phyloP scores from a whole-genome alignment of 1,139 yeast species.

The Ogataea hybrid region DNA sequence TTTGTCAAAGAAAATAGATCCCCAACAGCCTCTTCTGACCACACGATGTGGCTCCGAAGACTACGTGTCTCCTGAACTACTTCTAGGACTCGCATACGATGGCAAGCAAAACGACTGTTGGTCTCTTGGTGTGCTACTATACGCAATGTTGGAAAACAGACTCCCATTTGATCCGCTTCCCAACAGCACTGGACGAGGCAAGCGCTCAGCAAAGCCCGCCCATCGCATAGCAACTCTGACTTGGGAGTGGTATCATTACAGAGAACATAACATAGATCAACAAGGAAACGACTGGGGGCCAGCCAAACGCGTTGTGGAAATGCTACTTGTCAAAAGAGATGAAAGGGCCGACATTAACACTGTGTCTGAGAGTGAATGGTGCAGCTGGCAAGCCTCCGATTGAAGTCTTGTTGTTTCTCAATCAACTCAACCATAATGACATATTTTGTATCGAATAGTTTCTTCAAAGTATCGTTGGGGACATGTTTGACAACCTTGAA shows the following conservation, averaged over 20 bases:
- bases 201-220: conserved; percentile 56
- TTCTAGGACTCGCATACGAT: conserved; percentile 87
- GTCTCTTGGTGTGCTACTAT: conserved; percentile 91
- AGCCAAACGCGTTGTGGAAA: conserved; percentile 53
- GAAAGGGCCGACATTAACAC: conserved; percentile 43
- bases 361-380: conserved; percentile 25
- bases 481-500: neutral
- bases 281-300: conserved; percentile 37
- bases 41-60: conserved; percentile 97
- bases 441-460: conserved; percentile 14
- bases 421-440: conserved; percentile 11
- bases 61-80: conserved; percentile 88
- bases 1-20: conserved; percentile 64
- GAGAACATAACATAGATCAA: conserved; percentile 29
- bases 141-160: conserved; percentile 77
- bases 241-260: conserved; percentile 75
- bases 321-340: conserved; percentile 53
- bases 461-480: conserved; percentile 1
- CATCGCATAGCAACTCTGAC: conserved; percentile 91
- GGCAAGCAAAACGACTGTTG: conserved; percentile 90
- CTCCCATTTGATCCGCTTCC: conserved; percentile 86
- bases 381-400: conserved; percentile 9
- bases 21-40: conserved; percentile 58
- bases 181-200: conserved; percentile 20
- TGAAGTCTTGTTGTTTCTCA: conserved; percentile 16